phyloP scores from a whole-genome alignment of 805 yeast genomes.

The Monosporozyma servazzii region DNA sequence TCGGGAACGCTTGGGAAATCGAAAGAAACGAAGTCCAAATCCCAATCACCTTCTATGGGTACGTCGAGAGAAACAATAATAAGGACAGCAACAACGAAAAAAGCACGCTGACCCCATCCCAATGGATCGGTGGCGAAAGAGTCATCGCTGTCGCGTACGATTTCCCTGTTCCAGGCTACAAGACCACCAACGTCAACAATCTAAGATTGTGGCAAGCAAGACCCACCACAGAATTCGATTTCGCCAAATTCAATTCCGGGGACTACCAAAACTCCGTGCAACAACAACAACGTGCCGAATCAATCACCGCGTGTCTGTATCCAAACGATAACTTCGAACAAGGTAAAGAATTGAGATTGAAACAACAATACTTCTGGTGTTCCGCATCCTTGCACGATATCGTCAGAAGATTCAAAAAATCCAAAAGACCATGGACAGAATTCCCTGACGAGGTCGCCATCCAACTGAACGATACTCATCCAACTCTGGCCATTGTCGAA shows the following conservation, averaged over 20 bases:
- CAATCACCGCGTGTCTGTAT: conserved; percentile 84
- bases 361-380: conserved; percentile 96
- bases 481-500: conserved; percentile 85
- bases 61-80: conserved; percentile 48
- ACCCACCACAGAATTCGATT: conserved; percentile 88
- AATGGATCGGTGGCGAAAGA: conserved; percentile 86
- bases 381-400: conserved; percentile 89
- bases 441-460: conserved; percentile 83
- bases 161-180: conserved; percentile 87
- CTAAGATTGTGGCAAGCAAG: conserved; percentile 83
- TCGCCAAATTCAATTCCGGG: conserved; percentile 82
- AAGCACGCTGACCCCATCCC: conserved; percentile 43
- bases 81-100: conserved; percentile 40
- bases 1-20: conserved; percentile 89
- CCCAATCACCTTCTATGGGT: conserved; percentile 86
- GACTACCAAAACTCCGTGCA: conserved; percentile 79
- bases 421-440: conserved; percentile 66
- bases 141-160: conserved; percentile 86
- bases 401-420: conserved; percentile 78
- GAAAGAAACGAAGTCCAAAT: conserved; percentile 78
- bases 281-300: conserved; percentile 81
- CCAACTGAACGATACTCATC: conserved; percentile 92
- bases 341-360: conserved; percentile 85
- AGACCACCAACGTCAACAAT: conserved; percentile 75
- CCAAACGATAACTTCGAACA: conserved; percentile 89